Evolutionary conservation across 768 basidiomycete species (phyloP), one percentile per base, ranked within the genome.

Genomic region (Termitomyces titanicus): DNA sequence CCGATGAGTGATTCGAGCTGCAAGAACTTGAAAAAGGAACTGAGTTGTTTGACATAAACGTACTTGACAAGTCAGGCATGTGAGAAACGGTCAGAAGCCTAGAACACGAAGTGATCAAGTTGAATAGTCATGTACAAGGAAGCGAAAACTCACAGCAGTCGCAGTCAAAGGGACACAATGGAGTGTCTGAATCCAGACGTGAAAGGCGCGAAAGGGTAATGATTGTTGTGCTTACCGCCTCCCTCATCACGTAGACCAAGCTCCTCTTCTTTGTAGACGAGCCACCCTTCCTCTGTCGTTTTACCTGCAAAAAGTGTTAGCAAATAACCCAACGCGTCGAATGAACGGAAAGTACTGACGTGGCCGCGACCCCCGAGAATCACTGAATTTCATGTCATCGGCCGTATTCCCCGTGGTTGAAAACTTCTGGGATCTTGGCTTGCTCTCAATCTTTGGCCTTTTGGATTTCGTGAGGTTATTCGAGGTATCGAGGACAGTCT

Each of bases 81-180:
- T 12, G 11, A 53, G 18, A 47, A 5, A 48, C 12, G 35, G 43
- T 67, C 54, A 68, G 49, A 67, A 71, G 63, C 65, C 63, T 68
- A 51, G 12, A 13, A 2, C n/a, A 47, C 18, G 56, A 52, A 40
- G 44, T 33, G 24, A 47, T 48, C 10, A 37, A n/a, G 25, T 0
- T 24, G 11, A 47, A 20, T 7, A 53, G 25, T n/a, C 17, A 13
- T 1, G 10, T 7, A 2, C 12, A 17, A 47, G 44, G 20, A 37
- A n/a, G 54, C 24, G 39, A 44, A 49, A 20, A 68, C 89, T 71
- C 63, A 92, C 92, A 94, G 63, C 92, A 94, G 35, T 89, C 77
- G 68, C 92, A 94, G 67, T 94, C 92, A 65, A 94, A 94, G 6
- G 92, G 92, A 72, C 92, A 94, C 38, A 89, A 68, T 3, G 88